These are phyloP conservation scores for Gossypium gossypioides DNA, from an alignment of 441 rosid species.

Conservation along the genomic window DNA sequence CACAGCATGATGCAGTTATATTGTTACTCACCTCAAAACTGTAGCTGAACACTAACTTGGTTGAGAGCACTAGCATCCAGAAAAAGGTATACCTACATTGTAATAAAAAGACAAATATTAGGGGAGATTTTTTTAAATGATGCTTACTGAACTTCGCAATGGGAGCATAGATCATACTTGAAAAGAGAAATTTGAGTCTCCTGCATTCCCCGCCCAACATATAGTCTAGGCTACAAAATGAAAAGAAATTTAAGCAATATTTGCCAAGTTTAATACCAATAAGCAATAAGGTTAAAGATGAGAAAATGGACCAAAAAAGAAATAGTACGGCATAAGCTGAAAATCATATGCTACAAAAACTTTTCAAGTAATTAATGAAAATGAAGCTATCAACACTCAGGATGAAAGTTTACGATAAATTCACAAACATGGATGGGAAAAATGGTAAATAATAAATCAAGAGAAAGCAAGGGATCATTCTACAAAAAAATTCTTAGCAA, in stretches of 20 bases:
- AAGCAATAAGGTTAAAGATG: not conserved
- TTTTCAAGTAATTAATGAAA: not conserved
- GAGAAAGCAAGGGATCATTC: not conserved
- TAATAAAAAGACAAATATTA: slow-evolving; percentile 6
- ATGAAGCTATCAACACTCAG: not conserved
- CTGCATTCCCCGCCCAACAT: slow-evolving; percentile 91
- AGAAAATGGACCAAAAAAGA: not conserved
- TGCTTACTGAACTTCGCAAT: slow-evolving; percentile 13
- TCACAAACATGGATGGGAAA: not conserved
- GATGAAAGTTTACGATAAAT: not conserved
- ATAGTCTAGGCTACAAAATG: slow-evolving; percentile 69
- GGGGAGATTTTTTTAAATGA: not conserved
- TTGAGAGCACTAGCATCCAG: slow-evolving; percentile 72
- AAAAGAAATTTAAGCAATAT: slow-evolving; percentile 14
- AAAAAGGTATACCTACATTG: slow-evolving; percentile 64
- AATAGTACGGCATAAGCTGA: not conserved
- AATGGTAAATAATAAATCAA: not conserved
- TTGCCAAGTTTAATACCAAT: slow-evolving; percentile 8
- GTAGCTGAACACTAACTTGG: slow-evolving; percentile 79
- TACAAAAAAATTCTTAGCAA: not conserved
- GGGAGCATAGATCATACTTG: slow-evolving; percentile 47
- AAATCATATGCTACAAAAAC: not conserved
- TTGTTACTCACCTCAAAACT: slow-evolving; percentile 62
- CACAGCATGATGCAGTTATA: slow-evolving; percentile 5
- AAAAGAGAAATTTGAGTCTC: slow-evolving; percentile 83